Evolutionary conservation across 106 monocot species (phyloP), one percentile per base, ranked within the genome.

Genomic region (Acanthochlamys bracteata): DNA sequence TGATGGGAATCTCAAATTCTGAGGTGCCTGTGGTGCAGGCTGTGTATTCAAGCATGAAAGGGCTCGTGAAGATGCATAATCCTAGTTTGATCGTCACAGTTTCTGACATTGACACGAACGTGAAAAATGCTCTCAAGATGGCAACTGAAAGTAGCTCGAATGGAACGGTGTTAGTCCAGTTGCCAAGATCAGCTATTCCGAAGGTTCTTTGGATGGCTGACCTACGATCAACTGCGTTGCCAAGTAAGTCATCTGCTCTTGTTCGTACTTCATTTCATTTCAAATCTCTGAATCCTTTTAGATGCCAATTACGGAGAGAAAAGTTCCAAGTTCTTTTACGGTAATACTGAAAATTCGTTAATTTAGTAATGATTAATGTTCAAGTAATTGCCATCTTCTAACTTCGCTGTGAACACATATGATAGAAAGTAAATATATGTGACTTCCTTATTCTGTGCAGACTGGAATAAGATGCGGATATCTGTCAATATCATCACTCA

Each of bases 181-280:
- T 91, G 60, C 96, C 91, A 0, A 71, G 83, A 52, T 0, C 72
- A 41, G 25, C 83, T 1, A 67, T 96, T 7, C 68, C 82, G 7
- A 88, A 77, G 82, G 90, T 81, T 49, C 85, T 96, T 39, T 96
- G 96, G 96, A 96, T 96, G 88, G 76, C 96, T 25, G 73, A 85
- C 65, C 72, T 96, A 11, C 72, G 87, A 45, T 71, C 87, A 0
- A 67, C 88, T 0, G 73, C 96, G 47, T 59, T 96, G 19, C 82
- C 80, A 67, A 80, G 95, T 95, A 83, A 94, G 59, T 49, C 49
- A 33, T 33, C 6, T 2, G 23, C 10, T 33, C 53, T 49, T 24
- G 7, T 26, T 67, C 26, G 16, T 54, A 23, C 40, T 24, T 53
- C 17, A 39, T 6, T n/a, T 47, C 7, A 24, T 15, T 54, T 7